Base-by-base conservation (phyloP, 2,329 filamentous ascomycete genomes). In the Botryotinia convoluta region DNA sequence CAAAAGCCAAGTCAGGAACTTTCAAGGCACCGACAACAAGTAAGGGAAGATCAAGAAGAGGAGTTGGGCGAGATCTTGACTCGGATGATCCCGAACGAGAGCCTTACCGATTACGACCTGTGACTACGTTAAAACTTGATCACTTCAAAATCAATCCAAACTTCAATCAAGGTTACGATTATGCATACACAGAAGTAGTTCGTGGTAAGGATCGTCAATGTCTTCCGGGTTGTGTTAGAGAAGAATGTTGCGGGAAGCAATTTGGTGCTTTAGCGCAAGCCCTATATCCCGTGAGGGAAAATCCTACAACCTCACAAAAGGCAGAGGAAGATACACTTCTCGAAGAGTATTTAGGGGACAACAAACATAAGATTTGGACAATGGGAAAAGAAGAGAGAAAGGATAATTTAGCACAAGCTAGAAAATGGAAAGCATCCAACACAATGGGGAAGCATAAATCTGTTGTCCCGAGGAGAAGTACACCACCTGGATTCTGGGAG, bases 401-500 rank as follows among this genome's bases (percentile, higher is more conserved):
- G 57, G 87, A 91, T 74, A 79, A 93, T 32, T 87, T 97, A 81
- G 78, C 94, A n/a, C 88, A 94, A 79, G 95, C 95, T 20, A 91
- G 91, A 79, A 91, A 90, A 0, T 88, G 89, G 79, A 86, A 91
- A 67, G 84, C 97, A 75, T 92, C 95, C 1, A 91, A 95, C 79
- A 87, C 88, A 75, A 90, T 89, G 81, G 94, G 94, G 9, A 93
- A 87, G 80, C 95, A 98, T 82, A 87, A 92, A 72, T 88, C 95
- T 77, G 87, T 90, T 42, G 94, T 92, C 81, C 88, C 91, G 74
- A 88, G 94, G 69, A 87, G 88, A 75, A 86, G 84, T 62, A 93
- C 92, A 16, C 95, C 96, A 20, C 93, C 94, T 2, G 95, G 94
- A 0, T 98, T 93, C 81, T 99, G 96, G 96, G 87, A 93, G 71